Base-by-base conservation (phyloP, 2,329 filamentous ascomycete genomes). In the Pseudogymnoascus sp. region DNA sequence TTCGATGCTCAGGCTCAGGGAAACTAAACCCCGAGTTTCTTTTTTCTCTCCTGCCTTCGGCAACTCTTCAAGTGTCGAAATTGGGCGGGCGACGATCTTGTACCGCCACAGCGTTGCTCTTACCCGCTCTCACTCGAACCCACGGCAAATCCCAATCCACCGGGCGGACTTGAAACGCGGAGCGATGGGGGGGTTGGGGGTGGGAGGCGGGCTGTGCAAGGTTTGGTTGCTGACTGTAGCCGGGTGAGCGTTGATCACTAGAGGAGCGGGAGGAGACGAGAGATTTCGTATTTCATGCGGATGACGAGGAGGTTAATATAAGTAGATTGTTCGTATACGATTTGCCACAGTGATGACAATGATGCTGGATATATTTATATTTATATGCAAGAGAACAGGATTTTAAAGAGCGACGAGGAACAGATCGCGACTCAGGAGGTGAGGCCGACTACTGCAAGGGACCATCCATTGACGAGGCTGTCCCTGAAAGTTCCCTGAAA, bases 211-310 rank as follows among this genome's bases (percentile, higher is more conserved):
- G 46, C 46, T 53, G 46, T 53, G 46, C 46, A 53, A 53, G 46
- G 46, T 31, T 53, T 53, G 25, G 46, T 53, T 31, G 46, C 46
- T 53, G 7, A 53, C 46, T 53, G 44, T 53, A 28, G n/a, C 46
- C 25, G n/a, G 25, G 23, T 18, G 46, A 53, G 46, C 10, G 25
- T 25, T 53, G 46, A 53, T 53, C 46, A 12, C 25, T 28, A 5
- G 16, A 14, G 14, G 21, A 11, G 10, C 14, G 23, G 23, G 44
- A 53, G 46, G 46, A 31, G 46, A n/a, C 14, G 46, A 53, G 46
- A 28, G 46, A 53, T 53, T 53, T 53, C 25, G 46, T 53, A 53
- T 53, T 31, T 53, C 46, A 53, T 53, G 46, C 46, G n/a, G 46
- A 53, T 53, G 46, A 53, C 46, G 10, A 50, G 46, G 5, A 31